A percentile compares a stretch with the other conserved stretches of the same genome.
phyloP scores from a whole-genome alignment of 2,329 filamentous ascomycete species.

The Didymella pinodella region DNA sequence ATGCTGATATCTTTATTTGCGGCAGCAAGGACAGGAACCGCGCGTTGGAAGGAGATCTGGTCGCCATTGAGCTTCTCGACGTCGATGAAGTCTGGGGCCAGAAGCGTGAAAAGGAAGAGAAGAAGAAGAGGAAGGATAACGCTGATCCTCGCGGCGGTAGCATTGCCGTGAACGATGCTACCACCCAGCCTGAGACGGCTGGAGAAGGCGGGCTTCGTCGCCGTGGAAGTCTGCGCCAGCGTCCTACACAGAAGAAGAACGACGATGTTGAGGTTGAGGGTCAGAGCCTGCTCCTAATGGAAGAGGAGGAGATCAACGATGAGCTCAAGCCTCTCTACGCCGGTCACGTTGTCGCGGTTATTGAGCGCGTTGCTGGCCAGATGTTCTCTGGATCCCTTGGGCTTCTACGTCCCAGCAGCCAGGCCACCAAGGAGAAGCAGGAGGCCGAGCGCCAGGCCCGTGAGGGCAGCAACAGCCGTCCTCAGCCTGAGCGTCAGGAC shows the following conservation, averaged over 20 bases:
- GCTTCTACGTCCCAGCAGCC: constrained; percentile 91
- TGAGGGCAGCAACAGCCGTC: constrained; percentile 76
- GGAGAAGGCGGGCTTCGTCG: constrained; percentile 87
- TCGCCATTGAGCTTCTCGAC: constrained; percentile 94
- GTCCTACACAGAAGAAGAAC: constrained; percentile 99
- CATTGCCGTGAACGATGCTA: constrained; percentile 71
- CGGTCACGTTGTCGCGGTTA: constrained; percentile 94
- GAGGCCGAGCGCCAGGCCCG: constrained; percentile 93
- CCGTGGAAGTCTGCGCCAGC: constrained; percentile 92
- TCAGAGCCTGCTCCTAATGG: constrained; percentile 93
- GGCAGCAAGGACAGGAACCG: constrained; percentile 99
- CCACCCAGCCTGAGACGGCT: constrained; percentile 64
- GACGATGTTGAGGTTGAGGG: constrained; percentile 99
- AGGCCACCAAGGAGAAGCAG: constrained; percentile 99
- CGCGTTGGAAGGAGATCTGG: constrained; percentile 92
- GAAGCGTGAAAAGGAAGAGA: constrained; percentile 99
- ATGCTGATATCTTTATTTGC: constrained; percentile 99
- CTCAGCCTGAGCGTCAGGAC: constrained; percentile 86
- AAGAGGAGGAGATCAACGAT: constrained; percentile 98
- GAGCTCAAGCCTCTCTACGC: constrained; percentile 98
- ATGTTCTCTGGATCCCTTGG: constrained; percentile 99
- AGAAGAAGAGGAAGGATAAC: constrained; percentile 99
- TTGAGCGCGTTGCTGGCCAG: constrained; percentile 95
- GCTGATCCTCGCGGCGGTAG: constrained; percentile 86
- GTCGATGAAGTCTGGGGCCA: constrained; percentile 99